Base-by-base conservation (phyloP, 495 filamentous ascomycete species). In the Monascus purpureus region DNA sequence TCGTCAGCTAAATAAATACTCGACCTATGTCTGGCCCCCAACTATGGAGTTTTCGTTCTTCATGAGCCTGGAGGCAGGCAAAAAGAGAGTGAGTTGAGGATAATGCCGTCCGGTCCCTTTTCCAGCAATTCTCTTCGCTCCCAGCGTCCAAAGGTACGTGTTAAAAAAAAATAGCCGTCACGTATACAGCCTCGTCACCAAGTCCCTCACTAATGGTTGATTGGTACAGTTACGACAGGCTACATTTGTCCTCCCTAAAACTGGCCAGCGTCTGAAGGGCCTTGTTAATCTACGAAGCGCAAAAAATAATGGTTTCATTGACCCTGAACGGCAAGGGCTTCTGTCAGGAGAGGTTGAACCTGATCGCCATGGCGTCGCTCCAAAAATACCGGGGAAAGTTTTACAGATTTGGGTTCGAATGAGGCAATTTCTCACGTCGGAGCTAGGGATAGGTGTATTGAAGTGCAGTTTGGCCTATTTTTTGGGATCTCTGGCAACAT, bases 401-500 rank as follows among this genome's bases (percentile, higher is more conserved):
- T 17, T 29, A 24, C 30, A 45, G 8, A 17, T 39, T 25, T 42
- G 42, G 42, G 31, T 17, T 5, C 38, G 17, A 30, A 30, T 47
- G 32, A 54, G 55, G 30, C 33, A 43, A 12, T 73, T 71, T 31
- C 26, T 57, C 3, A 59, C 43, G 1, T 77, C 75, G 1, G 67
- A 67, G 36, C 71, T 56, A 6, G 84, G 81, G 5, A 74, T 73
- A 35, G 79, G 75, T 19, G 78, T 93, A 35, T 57, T 95, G 38
- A 97, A 97, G 55, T 96, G 86, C 64, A 85, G 84, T 29, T 56
- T 97, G 31, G 90, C 88, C 6, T 97, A 96, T 58, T 59, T 93
- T 4, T 50, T 96, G 13, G 90, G 81, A 7, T 93, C 84, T 35
- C 57, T 93, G 50, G 85, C 76, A 9, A 96, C 90, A 1, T 94